Conservation (phyloP, 805 yeast species). For the Candida golubevii region DNA sequence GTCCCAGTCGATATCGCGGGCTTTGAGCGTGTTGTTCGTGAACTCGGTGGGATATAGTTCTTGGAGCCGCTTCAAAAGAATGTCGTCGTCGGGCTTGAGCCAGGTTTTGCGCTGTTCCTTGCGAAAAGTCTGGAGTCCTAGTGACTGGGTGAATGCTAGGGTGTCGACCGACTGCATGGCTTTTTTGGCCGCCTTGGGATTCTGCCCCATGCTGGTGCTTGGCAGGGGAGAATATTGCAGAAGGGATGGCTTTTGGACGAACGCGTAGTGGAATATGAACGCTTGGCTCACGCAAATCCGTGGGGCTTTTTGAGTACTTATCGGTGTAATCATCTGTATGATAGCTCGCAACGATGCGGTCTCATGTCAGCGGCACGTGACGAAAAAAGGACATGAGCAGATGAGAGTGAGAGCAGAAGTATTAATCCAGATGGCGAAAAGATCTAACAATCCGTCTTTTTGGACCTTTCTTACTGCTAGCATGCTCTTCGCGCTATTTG, state of each 20-base stretch:
- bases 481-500: too few species aligned
- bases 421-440: too few species aligned
- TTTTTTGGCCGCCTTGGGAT: slow-evolving; percentile 6
- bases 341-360: too few species aligned
- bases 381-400: too few species aligned
- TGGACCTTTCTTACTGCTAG: too few species aligned
- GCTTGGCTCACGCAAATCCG: too few species aligned
- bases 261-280: not conserved
- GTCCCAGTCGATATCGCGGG: slow-evolving; percentile 60
- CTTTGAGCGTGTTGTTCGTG: slow-evolving; percentile 20
- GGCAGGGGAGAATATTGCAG: not conserved
- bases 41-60: slow-evolving; percentile 25
- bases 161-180: slow-evolving; percentile 38
- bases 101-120: slow-evolving; percentile 63
- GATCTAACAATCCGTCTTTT: too few species aligned
- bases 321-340: too few species aligned
- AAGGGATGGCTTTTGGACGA: not conserved
- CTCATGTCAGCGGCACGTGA: too few species aligned
- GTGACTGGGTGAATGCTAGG: slow-evolving; percentile 58
- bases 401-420: too few species aligned
- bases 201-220: too few species aligned
- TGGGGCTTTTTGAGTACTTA: too few species aligned
- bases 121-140: slow-evolving; percentile 72
- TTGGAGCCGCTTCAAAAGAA: slow-evolving; percentile 40
- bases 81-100: slow-evolving; percentile 70